Evolutionary conservation across 176 grass and related monocot genomes (phyloP), one percentile per base, ranked within the genome.

Genomic region (Hsuehochloa calcarea): DNA sequence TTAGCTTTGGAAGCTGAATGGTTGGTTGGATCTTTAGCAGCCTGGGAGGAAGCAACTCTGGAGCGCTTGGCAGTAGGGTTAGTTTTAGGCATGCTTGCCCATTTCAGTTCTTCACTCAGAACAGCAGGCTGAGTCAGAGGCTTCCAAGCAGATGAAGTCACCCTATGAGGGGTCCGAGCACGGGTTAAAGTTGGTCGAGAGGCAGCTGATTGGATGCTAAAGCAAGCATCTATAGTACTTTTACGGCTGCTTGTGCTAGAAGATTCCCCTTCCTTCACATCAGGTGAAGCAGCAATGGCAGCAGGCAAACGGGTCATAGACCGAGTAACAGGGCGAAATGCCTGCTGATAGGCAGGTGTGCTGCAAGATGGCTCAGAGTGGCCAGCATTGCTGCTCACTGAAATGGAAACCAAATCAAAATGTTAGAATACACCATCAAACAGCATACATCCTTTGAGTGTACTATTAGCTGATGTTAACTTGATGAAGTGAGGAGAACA

Each of bases 11-110:
- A 73, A 55, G 74, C 10, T 69, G 74, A 79, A 67, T 80, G 26
- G 44, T 37, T 88, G 25, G 41, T 87, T 29, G 26, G 75, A 15
- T 88, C 79, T 70, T 84, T 89, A 83, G 77, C 74, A 84, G 56
- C 45, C 38, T 65, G 64, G 45, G 86, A 77, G 9, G 46, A 78
- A 78, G 63, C 45, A 85, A 94, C 83, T 89, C 87, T 84, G 50
- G 86, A 81, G 41, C 77, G 85, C 49, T 87, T 89, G 80, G 82
- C 73, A 77, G 80, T 85, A 89, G 86, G 78, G 71, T 86, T 86
- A 56, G 59, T 80, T 78, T 72, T 79, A 78, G 81, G 51, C 81
- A 84, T 39, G 19, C 64, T 89, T 77, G 87, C 75, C 52, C 75
- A 40, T 72, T 86, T 71, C 39, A 63, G 35, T 45, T 39, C 79